Base-by-base conservation (phyloP, 768 basidiomycete species). In the Podaxis sp. region DNA sequence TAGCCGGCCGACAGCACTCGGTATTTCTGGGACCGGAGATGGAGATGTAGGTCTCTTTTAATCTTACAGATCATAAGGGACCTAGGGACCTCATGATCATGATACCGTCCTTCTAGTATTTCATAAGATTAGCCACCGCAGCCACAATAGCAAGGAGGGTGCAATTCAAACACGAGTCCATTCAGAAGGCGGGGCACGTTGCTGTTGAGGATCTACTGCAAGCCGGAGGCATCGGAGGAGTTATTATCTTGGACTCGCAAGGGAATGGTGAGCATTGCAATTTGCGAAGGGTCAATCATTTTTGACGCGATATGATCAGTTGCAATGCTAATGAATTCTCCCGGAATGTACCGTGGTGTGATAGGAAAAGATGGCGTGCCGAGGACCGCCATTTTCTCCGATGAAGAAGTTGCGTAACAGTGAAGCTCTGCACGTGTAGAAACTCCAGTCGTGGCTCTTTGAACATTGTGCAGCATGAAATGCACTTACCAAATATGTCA, bases 11-110 rank as follows among this genome's bases (percentile, higher is more conserved):
- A 9, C 69, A 67, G 89, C 84, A 6, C 74, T 93, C 23, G 90
- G 91, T 3, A 74, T 93, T n/a, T 90, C 89, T 32, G 90, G 91
- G 0, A 93, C 92, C 11, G 92, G 92, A 5, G 86, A 93, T 65
- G 91, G 91, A 63, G 91, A 93, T 72, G 90, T 91, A 68, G 61
- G 84, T 38, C 50, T 44, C 32, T 48, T 14, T 32, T 18, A 40
- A 48, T 7, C 52, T 38, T 55, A 48, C 27, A 46, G 57, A 47
- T 50, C 57, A 32, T n/a, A 44, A 53, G 50, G 64, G 27, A 53
- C 32, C 18, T 51, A 53, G 51, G 64, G 27, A 53, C 32, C 18
- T 51, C 23, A 62, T 14, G 14, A 3, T 21, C 42, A 44, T 3
- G 42, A 28, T 46, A 9, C 13, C 50, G 5, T 50, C 18, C 14